Percentiles rank a stretch among this genome's conserved stretches.
Evolutionary conservation across 2,329 filamentous ascomycete species (phyloP).

Genomic region (Nigrograna mackinnonii): DNA sequence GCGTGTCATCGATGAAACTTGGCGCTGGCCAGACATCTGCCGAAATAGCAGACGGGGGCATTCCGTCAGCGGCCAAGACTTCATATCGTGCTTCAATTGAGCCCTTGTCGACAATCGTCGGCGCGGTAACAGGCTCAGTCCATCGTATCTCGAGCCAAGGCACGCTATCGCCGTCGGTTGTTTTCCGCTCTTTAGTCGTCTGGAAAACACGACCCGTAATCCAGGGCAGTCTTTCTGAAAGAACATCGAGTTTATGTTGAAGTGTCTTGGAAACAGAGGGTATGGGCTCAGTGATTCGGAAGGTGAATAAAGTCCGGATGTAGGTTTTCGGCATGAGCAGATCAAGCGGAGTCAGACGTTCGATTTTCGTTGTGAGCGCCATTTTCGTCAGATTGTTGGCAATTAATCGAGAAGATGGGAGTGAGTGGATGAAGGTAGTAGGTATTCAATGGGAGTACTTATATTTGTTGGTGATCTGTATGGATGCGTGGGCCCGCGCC

Average conservation of each 20-base stretch:
- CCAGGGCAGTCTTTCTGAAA: neutral
- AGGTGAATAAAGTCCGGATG: neutral
- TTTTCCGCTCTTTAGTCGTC: neutral
- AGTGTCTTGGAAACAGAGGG: neutral
- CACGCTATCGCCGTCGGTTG: neutral
- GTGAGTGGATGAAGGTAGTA: no score
- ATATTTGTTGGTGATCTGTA: no score
- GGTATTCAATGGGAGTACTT: no score
- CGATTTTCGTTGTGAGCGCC: neutral
- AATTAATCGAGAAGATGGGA: no score
- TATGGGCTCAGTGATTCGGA: neutral
- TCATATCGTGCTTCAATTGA: neutral
- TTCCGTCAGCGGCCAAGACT: neutral
- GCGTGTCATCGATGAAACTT: neutral
- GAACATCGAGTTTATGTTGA: neutral
- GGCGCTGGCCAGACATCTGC: neutral
- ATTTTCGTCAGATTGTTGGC: no score
- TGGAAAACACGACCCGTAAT: neutral
- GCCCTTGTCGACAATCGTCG: neutral
- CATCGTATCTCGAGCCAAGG: conserved; percentile 1
- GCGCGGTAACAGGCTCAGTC: neutral
- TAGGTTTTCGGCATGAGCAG: neutral
- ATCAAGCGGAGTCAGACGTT: conserved; percentile 1
- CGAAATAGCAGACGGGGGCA: neutral
- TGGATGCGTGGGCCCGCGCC: no score